Evolutionary conservation across 768 basidiomycete genomes (phyloP), one percentile per base, ranked within the genome.

Genomic region (Hericium alpestre): DNA sequence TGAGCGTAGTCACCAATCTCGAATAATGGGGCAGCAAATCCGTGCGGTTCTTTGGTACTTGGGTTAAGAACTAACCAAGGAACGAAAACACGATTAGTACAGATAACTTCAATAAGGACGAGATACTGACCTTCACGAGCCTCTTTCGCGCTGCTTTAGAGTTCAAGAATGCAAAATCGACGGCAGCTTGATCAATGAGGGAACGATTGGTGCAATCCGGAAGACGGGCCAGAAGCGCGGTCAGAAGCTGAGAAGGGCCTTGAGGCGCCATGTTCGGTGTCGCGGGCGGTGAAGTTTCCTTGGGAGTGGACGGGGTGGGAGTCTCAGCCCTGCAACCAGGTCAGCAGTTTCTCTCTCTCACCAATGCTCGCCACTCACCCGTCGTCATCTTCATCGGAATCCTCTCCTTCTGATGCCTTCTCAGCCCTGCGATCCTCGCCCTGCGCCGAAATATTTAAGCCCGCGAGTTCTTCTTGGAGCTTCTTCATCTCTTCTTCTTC

Each of bases 91-190:
- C 25, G 25, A 27, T 51, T 23, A 51, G 9, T 43, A 20, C 27
- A 23, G 60, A 23, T 51, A 55, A 61, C 56, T 47, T 15, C 11
- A 22, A 13, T 32, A 32, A 23, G 51, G 27, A 23, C 25, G 25
- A 15, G 52, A 49, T 47, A 58, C 65, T 41, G 60, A 93, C 94
- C 80, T 85, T 93, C 62, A 91, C 77, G 41, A 97, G 78, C 56
- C 96, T 74, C 69, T 95, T 98, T 64, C 96, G 77, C 12, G 94
- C 91, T 20, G 95, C 93, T 69, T 98, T 98, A 46, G 93, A 94
- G 67, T 98, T 99, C 57, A 99, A 75, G 65, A 94, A 92, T 0
- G 93, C 91, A 69, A 99, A 99, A 60, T 99, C 95, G 40, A 97
- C 82, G 0, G 93, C 93, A 27, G 87, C 86, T 70, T 95, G 91